Percentiles rank a stretch among this genome's conserved stretches.
Conservation (phyloP, 176 grass and related monocot species). For the Triticum monococcum region DNA sequence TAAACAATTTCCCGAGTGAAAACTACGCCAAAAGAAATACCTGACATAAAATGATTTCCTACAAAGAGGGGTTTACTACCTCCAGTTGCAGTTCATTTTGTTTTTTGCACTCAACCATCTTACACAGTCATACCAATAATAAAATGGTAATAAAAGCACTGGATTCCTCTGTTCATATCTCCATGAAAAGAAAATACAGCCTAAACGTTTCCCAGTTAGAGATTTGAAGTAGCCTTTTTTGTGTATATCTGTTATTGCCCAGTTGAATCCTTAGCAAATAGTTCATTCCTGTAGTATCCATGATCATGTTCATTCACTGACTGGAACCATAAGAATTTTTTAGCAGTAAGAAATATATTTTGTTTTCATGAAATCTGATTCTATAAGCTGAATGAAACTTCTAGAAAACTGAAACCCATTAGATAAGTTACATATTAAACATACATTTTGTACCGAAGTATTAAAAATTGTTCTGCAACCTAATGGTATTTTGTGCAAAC, state of each 20-base stretch:
- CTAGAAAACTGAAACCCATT: constrained; percentile 12
- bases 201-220: constrained; percentile 13
- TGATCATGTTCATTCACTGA: neutral
- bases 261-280: constrained; percentile 6
- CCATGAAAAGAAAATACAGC: constrained; percentile 19
- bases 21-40: constrained; percentile 24
- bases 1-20: constrained; percentile 12
- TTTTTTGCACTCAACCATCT: constrained; percentile 17
- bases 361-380: constrained; percentile 11
- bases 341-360: neutral
- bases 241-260: neutral
- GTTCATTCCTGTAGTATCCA: constrained; percentile 6
- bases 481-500: neutral
- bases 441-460: constrained; percentile 1
- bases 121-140: too few relatives aligned
- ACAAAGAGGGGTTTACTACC: constrained; percentile 5
- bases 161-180: constrained; percentile 17
- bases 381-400: constrained; percentile 22
- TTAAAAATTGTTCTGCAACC: neutral
- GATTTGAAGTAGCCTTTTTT: constrained; percentile 14
- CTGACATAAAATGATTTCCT: constrained; percentile 17
- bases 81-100: constrained; percentile 10
- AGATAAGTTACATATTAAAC: neutral
- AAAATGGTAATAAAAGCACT: neutral
- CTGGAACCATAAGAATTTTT: constrained; percentile 7